Base-by-base conservation (phyloP, 345 rosid genomes). In the Ailanthus altissimus region DNA sequence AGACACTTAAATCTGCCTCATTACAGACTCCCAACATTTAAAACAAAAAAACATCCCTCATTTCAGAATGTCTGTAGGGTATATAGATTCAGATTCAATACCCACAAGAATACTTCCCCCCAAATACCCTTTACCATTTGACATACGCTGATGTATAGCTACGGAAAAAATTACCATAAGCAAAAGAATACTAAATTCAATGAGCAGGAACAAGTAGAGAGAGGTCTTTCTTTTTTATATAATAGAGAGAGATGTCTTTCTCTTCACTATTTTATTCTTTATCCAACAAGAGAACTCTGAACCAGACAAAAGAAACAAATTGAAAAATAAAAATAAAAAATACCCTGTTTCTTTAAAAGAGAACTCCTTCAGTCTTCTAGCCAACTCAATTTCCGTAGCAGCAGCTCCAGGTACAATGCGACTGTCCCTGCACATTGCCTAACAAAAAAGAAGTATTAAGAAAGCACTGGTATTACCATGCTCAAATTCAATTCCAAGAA, bases 371-470 rank as follows among this genome's bases (percentile, higher is more conserved):
- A 97, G 80, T 85, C 93, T 91, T 84, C 90, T 92, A 78, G 97
- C 98, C 81, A 97, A 83, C 83, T 97, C 99, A 66, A 94, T 94
- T 82, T 97, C 99, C 11, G 98, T 89, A 71, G 97, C 98, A 60
- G 98, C 97, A 79, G 94, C 99, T 80, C 97, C 98, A 60, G 98
- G 98, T 64, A 94, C 85, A 4, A 85, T 88, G 67, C 99, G 95
- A 75, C 98, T 92, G 77, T 97, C 98, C 88, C 88, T 97, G 84
- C 98, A 97, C 98, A 94, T 97, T 59, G 98, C 97, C 98, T 97
- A 89, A 56, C 50, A 72, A 81, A 18, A 47, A 66, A 57, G 38
- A 56, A 13, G 56, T 23, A 78, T 20, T 49, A 50, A 46, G 38
- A 45, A 64, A 47, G 14, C 9, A 45, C 40, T 23, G 1, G 46